Conservation (phyloP, 441 rosid genomes). For the Dalechampia spathulata region DNA sequence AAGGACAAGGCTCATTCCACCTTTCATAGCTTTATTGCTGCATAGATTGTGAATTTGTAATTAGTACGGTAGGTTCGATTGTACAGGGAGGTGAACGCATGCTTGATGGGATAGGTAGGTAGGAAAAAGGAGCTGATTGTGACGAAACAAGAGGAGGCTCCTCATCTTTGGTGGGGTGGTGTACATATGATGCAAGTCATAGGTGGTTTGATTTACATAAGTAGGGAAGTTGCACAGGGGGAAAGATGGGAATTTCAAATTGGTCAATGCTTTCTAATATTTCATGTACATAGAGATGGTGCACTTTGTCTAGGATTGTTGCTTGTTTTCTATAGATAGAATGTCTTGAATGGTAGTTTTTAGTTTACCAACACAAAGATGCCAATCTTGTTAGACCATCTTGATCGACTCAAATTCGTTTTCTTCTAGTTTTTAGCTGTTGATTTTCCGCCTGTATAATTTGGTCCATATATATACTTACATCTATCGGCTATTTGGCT, state of each 20-base stretch:
- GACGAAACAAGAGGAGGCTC: constrained; percentile 30
- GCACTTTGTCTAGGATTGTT: not conserved
- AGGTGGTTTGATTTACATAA: constrained; percentile 13
- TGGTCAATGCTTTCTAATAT: constrained; percentile 14
- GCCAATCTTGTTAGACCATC: too few relatives aligned
- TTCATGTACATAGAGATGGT: constrained; percentile 22
- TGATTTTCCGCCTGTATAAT: too few relatives aligned
- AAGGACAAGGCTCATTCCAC: constrained; percentile 98
- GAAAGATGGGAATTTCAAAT: constrained; percentile 7
- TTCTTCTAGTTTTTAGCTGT: too few relatives aligned
- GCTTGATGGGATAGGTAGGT: not conserved
- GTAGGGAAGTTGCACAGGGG: constrained; percentile 21
- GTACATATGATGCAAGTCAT: too few relatives aligned
- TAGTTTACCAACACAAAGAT: too few relatives aligned
- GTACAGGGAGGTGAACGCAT: constrained; percentile 25
- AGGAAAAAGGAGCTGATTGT: constrained; percentile 29
- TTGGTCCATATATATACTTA: too few relatives aligned
- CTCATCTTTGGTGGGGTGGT: constrained; percentile 10
- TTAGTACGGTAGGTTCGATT: constrained; percentile 30
- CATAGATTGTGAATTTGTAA: constrained; percentile 39
- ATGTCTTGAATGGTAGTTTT: not conserved
- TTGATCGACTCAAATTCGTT: too few relatives aligned
- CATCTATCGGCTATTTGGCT: too few relatives aligned
- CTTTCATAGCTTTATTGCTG: constrained; percentile 51
- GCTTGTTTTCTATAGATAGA: not conserved